Evolutionary conservation across 202 grass and related monocot genomes (phyloP).

Genomic region (Eragrostis tef): DNA sequence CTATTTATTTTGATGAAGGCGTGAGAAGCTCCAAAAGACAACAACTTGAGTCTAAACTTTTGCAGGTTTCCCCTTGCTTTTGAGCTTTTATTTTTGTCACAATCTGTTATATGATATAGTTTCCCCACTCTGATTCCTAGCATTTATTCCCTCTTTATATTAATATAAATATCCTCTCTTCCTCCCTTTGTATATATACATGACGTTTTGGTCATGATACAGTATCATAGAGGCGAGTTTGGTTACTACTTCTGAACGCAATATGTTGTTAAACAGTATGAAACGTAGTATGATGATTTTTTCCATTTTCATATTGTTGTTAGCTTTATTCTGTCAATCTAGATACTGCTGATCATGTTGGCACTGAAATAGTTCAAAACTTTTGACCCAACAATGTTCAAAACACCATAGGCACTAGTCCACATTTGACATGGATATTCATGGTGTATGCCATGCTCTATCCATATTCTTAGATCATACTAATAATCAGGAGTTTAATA

Average conservation of each 20-base stretch:
- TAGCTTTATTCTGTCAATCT: not conserved
- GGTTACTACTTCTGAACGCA: not conserved
- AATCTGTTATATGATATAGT: conserved; percentile 17
- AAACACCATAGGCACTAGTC: not conserved
- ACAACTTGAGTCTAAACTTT: conserved; percentile 91
- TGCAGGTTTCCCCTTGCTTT: conserved; percentile 61
- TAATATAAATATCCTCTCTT: not conserved
- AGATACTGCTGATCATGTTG: not conserved
- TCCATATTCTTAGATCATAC: not conserved
- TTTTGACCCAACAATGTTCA: not conserved
- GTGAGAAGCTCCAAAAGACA: conserved; percentile 86
- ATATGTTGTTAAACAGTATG: not conserved
- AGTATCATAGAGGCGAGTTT: not conserved
- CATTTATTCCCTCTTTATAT: not conserved
- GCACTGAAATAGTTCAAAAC: not conserved
- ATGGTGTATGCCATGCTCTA: not conserved
- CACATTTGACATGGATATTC: conserved; percentile 20
- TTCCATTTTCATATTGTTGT: not conserved
- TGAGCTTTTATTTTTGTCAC: not conserved
- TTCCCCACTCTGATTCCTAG: not conserved
- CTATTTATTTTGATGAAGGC: conserved; percentile 97
- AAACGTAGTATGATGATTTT: not conserved
- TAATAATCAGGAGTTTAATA: not conserved
- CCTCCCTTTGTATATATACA: not conserved
- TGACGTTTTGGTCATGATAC: not conserved